Evolutionary conservation across 2,329 filamentous ascomycete genomes (phyloP).

Genomic region (Neopestalotiopsis sp.): DNA sequence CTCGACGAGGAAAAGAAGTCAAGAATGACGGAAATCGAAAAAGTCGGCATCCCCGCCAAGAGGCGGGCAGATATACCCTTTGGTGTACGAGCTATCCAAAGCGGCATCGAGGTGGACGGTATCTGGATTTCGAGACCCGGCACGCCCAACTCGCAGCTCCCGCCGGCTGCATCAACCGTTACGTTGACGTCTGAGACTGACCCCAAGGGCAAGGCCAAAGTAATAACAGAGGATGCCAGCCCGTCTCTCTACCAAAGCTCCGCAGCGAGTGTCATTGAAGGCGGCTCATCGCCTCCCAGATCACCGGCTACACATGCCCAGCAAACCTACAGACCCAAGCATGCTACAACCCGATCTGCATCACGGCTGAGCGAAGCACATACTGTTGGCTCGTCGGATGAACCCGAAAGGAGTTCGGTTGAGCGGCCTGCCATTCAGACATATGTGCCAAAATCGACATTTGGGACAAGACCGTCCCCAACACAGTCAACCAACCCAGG

Average conservation of each 20-base stretch:
- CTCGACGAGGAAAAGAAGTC: conserved; percentile 70
- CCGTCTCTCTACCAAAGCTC: conserved; percentile 28
- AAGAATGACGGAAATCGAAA: conserved; percentile 57
- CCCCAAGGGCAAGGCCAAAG: conserved; percentile 32
- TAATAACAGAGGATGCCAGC: conserved; percentile 22
- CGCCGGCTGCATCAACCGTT: conserved; percentile 29
- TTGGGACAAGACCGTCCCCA: conserved; percentile 16
- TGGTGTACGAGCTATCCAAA: conserved; percentile 83
- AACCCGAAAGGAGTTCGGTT: conserved; percentile 20
- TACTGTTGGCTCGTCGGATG: conserved; percentile 21
- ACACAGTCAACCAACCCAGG: conserved; percentile 1
- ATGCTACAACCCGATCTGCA: conserved; percentile 23
- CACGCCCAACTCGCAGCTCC: conserved; percentile 38
- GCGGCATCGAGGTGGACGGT: conserved; percentile 81
- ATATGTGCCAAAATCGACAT: conserved; percentile 34
- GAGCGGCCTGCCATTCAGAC: conserved; percentile 26
- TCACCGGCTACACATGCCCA: conserved; percentile 20
- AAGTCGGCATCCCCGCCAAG: conserved; percentile 52
- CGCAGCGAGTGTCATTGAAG: conserved; percentile 28
- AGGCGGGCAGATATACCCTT: conserved; percentile 74
- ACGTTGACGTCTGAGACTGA: conserved; percentile 29
- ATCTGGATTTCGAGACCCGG: conserved; percentile 73
- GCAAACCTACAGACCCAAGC: conserved; percentile 29
- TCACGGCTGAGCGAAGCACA: conserved; percentile 21
- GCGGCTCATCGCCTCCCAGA: conserved; percentile 18